Conservation (phyloP, 768 basidiomycete species). For the Crucibulum laeve region DNA sequence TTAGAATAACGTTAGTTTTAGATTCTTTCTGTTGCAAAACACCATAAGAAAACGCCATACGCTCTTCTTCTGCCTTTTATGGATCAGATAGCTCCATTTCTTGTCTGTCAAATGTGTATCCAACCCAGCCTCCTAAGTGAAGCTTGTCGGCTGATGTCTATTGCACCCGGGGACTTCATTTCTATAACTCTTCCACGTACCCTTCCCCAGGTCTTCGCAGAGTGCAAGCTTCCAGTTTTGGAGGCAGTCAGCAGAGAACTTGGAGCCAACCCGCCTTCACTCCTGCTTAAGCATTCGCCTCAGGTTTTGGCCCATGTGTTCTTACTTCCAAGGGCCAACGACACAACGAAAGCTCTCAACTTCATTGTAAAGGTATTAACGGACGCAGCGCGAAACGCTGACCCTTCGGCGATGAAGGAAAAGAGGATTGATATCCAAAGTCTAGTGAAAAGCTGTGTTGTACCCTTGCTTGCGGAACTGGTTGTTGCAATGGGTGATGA, state of each 20-base stretch:
- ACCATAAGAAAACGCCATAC: slow-evolving; percentile 59
- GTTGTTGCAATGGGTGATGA: slow-evolving; percentile 78
- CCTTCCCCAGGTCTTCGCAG: slow-evolving; percentile 66
- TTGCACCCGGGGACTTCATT: slow-evolving; percentile 57
- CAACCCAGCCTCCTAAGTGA: slow-evolving; percentile 61
- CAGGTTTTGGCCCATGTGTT: slow-evolving; percentile 65
- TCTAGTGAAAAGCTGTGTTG: slow-evolving; percentile 62
- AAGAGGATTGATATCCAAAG: slow-evolving; percentile 37
- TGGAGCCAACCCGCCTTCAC: slow-evolving; percentile 32
- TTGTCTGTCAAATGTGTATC: slow-evolving; percentile 52
- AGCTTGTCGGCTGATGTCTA: slow-evolving; percentile 63
- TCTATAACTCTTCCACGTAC: slow-evolving; percentile 57
- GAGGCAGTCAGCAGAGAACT: slow-evolving; percentile 57
- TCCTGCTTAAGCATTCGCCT: slow-evolving; percentile 52
- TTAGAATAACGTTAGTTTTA: slow-evolving; percentile 18
- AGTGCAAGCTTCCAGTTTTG: slow-evolving; percentile 53
- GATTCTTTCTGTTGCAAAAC: slow-evolving; percentile 55
- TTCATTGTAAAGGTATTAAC: slow-evolving; percentile 63
- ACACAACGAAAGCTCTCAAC: slow-evolving; percentile 53
- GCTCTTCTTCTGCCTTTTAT: slow-evolving; percentile 68
- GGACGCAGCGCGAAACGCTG: slow-evolving; percentile 35
- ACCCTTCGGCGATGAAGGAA: too few relatives aligned
- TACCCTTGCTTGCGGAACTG: slow-evolving; percentile 69
- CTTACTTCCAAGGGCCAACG: slow-evolving; percentile 46
- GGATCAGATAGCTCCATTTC: slow-evolving; percentile 58